Evolutionary conservation across 2,329 filamentous ascomycete genomes (phyloP).

Genomic region (Arthrobotrys sinensis): DNA sequence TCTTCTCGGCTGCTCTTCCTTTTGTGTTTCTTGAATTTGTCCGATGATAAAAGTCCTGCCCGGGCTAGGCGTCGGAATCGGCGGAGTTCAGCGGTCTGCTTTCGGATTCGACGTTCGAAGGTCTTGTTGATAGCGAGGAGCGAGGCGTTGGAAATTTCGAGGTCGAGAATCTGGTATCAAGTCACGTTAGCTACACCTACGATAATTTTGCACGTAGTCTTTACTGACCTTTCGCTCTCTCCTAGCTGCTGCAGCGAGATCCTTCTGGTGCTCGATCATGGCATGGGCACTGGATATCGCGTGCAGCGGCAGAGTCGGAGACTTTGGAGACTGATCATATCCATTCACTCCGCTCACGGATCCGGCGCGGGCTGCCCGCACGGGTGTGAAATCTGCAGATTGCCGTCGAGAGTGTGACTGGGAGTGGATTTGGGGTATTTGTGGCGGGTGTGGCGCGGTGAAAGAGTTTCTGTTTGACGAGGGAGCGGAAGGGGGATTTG

Average conservation of each 20-base stretch:
- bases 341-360: slow-evolving; percentile 39
- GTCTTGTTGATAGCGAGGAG: slow-evolving; percentile 95
- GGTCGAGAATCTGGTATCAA: slow-evolving; percentile 74
- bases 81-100: slow-evolving; percentile 89
- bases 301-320: slow-evolving; percentile 49
- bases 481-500: slow-evolving; percentile 32
- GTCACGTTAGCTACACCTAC: slow-evolving; percentile 23
- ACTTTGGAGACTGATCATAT: slow-evolving; percentile 58
- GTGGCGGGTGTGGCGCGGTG: slow-evolving; percentile 66
- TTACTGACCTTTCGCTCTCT: slow-evolving; percentile 85
- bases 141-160: slow-evolving; percentile 97
- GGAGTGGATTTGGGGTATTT: slow-evolving; percentile 72
- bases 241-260: slow-evolving; percentile 87
- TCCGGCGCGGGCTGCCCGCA: slow-evolving; percentile 34
- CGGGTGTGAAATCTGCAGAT: slow-evolving; percentile 44
- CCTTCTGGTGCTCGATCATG: slow-evolving; percentile 76
- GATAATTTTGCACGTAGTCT: neutral
- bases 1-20: slow-evolving; percentile 63
- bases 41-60: slow-evolving; percentile 78
- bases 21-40: slow-evolving; percentile 37
- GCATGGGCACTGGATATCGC: slow-evolving; percentile 65
- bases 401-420: slow-evolving; percentile 70
- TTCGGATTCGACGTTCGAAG: slow-evolving; percentile 89
- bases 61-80: slow-evolving; percentile 88
- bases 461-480: slow-evolving; percentile 65